These are phyloP conservation scores for Prillingera fragicola DNA, from an alignment of 1,284 basidiomycete genomes.

Conservation along the genomic window DNA sequence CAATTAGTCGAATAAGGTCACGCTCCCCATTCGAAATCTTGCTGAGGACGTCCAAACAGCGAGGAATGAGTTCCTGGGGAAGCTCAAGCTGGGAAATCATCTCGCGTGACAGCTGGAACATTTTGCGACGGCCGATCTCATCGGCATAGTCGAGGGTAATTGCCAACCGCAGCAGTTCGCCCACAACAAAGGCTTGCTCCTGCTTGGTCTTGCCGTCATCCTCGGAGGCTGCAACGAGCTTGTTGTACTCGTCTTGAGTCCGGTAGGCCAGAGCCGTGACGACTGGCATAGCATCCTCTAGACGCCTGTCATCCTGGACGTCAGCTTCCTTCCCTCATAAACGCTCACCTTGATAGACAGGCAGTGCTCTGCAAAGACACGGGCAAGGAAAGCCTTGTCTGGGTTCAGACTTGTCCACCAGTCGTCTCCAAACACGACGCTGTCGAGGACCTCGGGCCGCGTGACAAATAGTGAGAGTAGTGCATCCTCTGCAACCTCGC, in stretches of 20 bases:
- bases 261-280: constrained; percentile 83
- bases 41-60: constrained; percentile 79
- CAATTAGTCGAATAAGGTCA: constrained; percentile 87
- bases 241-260: constrained; percentile 74
- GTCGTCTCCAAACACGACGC: constrained; percentile 67
- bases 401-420: constrained; percentile 69
- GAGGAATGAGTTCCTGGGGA: constrained; percentile 70
- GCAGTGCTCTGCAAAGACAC: constrained; percentile 79
- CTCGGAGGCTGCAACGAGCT: constrained; percentile 52
- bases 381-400: constrained; percentile 74
- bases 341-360: constrained; percentile 52
- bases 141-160: constrained; percentile 86
- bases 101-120: constrained; percentile 80
- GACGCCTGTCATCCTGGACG: constrained; percentile 56
- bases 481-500: constrained; percentile 62
- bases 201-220: constrained; percentile 55
- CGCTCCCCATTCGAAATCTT: constrained; percentile 78
- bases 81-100: constrained; percentile 80
- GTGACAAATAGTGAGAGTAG: constrained; percentile 61
- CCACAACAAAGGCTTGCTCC: constrained; percentile 63
- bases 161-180: constrained; percentile 74
- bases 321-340: too few relatives aligned
- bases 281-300: constrained; percentile 76
- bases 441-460: constrained; percentile 58
- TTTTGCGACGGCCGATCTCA: constrained; percentile 87